These are phyloP conservation scores for Nevesoporus exiguus DNA, from an alignment of 768 basidiomycete species.

Conservation along the genomic window DNA sequence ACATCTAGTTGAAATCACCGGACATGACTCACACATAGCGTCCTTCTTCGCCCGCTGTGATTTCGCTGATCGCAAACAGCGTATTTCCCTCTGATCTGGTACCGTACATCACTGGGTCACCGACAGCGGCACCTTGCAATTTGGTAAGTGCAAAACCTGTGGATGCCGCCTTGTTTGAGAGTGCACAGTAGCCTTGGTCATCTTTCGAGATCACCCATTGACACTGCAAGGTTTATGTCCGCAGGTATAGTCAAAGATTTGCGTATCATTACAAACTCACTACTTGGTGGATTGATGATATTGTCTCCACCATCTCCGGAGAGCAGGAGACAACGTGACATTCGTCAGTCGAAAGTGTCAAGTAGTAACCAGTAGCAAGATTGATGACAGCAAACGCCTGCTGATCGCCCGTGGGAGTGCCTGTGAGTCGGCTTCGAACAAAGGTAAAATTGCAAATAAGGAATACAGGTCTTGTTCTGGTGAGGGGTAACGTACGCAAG, in stretches of 20 bases:
- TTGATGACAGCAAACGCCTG: conserved; percentile 6
- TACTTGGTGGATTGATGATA: not conserved
- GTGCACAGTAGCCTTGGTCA: not conserved
- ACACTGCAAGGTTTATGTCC: conserved; percentile 1
- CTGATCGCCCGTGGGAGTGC: not conserved
- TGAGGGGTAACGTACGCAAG: conserved; percentile 1
- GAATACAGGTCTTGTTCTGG: not conserved
- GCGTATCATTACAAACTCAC: not conserved
- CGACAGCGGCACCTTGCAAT: not conserved
- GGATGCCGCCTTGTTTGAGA: conserved; percentile 1
- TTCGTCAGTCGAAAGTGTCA: conserved; percentile 5
- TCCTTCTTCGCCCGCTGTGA: not conserved
- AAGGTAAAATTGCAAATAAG: not conserved
- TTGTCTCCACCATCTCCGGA: conserved; percentile 1
- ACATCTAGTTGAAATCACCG: not conserved
- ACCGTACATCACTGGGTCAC: conserved; percentile 5
- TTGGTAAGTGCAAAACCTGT: conserved; percentile 2
- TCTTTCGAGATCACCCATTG: conserved; percentile 10
- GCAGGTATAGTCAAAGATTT: not conserved
- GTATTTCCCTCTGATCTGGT: not conserved
- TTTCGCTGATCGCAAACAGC: conserved; percentile 5
- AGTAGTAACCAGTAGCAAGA: conserved; percentile 7
- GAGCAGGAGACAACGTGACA: not conserved
- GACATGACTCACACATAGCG: conserved; percentile 1
- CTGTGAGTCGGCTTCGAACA: not conserved